These are phyloP conservation scores for Chamaecyparis obtusa DNA, from an alignment of 75 land plant genomes.

Conservation along the genomic window DNA sequence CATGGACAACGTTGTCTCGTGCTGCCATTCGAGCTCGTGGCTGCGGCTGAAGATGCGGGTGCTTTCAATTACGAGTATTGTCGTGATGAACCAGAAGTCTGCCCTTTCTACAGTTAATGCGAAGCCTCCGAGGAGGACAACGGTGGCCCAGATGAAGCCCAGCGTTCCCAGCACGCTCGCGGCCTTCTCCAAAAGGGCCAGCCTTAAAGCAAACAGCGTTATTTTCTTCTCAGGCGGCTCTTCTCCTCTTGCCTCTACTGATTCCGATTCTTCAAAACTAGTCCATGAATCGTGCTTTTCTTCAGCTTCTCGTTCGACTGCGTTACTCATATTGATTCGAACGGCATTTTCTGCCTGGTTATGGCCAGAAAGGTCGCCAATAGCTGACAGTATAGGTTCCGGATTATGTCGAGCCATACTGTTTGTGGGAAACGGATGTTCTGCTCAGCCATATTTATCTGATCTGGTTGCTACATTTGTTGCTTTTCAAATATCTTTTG, in stretches of 20 bases:
- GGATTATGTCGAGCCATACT: neutral
- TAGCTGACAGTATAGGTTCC: too few relatives aligned
- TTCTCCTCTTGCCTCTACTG: neutral
- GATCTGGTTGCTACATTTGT: neutral
- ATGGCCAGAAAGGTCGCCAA: neutral
- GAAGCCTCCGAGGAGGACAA: constrained; percentile 90
- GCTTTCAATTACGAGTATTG: constrained; percentile 75
- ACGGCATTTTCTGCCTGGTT: neutral
- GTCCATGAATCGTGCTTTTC: neutral
- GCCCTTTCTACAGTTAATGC: constrained; percentile 40
- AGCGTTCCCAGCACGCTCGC: constrained; percentile 73
- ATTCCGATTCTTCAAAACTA: neutral
- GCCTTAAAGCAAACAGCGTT: constrained; percentile 75
- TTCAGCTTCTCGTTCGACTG: neutral
- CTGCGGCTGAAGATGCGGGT: constrained; percentile 71
- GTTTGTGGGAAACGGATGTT: neutral
- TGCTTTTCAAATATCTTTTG: neutral
- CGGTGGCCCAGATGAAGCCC: constrained; percentile 93
- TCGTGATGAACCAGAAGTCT: constrained; percentile 84
- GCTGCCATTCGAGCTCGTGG: constrained; percentile 95
- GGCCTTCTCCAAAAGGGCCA: constrained; percentile 75
- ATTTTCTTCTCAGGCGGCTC: constrained; percentile 76
- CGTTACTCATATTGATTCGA: neutral
- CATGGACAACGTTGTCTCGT: constrained; percentile 55
- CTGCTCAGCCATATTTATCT: neutral